Evolutionary conservation across 768 basidiomycete species (phyloP), one percentile per base, ranked within the genome.

Genomic region (Phanerochaete carnosa): DNA sequence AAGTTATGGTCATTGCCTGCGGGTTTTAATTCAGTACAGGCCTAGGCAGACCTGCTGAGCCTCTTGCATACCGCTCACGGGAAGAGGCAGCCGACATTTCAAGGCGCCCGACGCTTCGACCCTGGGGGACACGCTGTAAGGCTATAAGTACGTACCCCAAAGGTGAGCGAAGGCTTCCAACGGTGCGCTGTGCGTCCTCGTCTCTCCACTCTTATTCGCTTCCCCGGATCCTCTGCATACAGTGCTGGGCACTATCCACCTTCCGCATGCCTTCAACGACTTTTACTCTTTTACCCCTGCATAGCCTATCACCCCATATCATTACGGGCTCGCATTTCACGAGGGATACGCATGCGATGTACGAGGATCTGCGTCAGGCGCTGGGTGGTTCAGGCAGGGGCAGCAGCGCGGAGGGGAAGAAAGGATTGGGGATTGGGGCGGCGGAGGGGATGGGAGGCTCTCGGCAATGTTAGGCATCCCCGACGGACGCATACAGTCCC

Each of bases 341-440:
- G 23, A 61, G 64, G 15, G 66, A 66, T 56, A 58, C 57, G 28
- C 62, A 62, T 54, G 52, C 57, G 23, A 55, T 63, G 45, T 62
- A 60, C 58, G 66, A 62, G 49, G 66, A 60, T 29, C 55, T 66
- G 29, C 32, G 58, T n/a, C 25, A 32, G 26, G 58, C 46, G 50
- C 23, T 64, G 2, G 33, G 58, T 16, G 19, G 16, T 16, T 32
- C 30, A 32, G 11, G 28, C n/a, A 32, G 29, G 12, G 22, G 49
- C 22, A 52, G n/a, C 47, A 25, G 23, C 6, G 9, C 47, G 47
- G 13, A 37, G 54, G 51, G 51, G 15, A 25, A 43, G 22, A 26
- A 25, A 1, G 32, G 37, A 5, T 23, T 12, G 2, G 30, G 16
- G 9, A 32, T 9, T n/a, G 30, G 29, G 50, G 22, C 19, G n/a